Percentiles rank a stretch among this genome's conserved stretches.
phyloP scores from a whole-genome alignment of 2,329 filamentous ascomycete genomes.

The Verticillium isaacii region DNA sequence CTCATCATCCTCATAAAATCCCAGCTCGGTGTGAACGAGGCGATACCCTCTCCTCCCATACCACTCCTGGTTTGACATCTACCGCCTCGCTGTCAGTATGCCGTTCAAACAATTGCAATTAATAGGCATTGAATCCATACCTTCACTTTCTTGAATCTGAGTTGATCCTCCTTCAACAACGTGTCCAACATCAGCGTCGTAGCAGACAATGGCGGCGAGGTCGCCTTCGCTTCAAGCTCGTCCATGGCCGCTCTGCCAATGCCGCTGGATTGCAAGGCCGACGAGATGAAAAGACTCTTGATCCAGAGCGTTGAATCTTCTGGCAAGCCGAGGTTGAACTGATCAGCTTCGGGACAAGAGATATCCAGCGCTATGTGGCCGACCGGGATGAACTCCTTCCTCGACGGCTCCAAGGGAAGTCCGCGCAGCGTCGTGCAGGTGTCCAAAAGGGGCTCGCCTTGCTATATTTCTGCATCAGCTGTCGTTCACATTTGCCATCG shows the following conservation, averaged over 20 bases:
- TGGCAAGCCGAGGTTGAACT: constrained; percentile 14
- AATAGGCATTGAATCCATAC: neutral
- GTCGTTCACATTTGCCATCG: neutral
- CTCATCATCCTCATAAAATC: constrained; percentile 10
- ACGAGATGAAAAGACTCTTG: constrained; percentile 22
- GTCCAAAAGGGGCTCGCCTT: constrained; percentile 12
- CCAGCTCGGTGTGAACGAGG: constrained; percentile 14
- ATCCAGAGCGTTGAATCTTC: constrained; percentile 20
- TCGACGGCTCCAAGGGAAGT: constrained; percentile 3
- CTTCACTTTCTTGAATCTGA: neutral
- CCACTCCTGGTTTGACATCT: constrained; percentile 24
- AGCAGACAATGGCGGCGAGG: constrained; percentile 19
- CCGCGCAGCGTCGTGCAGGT: constrained; percentile 7
- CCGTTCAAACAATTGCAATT: neutral
- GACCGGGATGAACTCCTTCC: constrained; percentile 18
- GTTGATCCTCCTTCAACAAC: constrained; percentile 16
- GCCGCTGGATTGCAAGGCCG: constrained; percentile 18
- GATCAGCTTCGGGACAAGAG: constrained; percentile 6
- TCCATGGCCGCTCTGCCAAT: constrained; percentile 24
- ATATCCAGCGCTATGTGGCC: constrained; percentile 25
- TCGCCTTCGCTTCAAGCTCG: constrained; percentile 20
- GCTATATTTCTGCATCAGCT: constrained; percentile 1
- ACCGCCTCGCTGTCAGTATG: neutral
- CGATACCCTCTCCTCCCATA: constrained; percentile 21
- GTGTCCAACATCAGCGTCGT: constrained; percentile 21